Base-by-base conservation (phyloP, 2,329 filamentous ascomycete genomes). In the Penicillium sp. region DNA sequence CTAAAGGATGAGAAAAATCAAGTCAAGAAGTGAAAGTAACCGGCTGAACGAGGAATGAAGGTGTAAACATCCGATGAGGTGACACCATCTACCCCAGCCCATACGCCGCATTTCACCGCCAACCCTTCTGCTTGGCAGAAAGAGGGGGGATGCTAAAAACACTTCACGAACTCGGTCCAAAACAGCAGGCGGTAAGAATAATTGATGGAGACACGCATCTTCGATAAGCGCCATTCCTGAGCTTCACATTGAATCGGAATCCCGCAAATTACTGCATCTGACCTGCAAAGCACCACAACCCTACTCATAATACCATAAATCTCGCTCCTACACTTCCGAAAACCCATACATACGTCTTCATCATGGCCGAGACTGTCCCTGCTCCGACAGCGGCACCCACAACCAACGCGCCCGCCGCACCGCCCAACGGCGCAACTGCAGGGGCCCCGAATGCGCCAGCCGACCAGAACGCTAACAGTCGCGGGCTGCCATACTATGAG, bases 401-500 rank as follows among this genome's bases (percentile, higher is more conserved):
- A 23, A 59, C 57, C 42, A 55, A 61, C 51, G 53, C 61, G 47
- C 60, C 62, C 33, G 37, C 56, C 6, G 45, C 61, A 52, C 59
- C 63, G 31, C 43, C 53, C 56, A 55, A 60, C 28, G 55, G 61
- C 52, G 55, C 57, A 58, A 58, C 62, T 34, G 55, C 59, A 54
- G 51, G 54, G 54, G 57, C 59, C 26, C 50, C 64, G 39, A 64
- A 64, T 53, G 59, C 60, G 53, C 52, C 62, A 14, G 55, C 64
- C 7, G 66, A 71, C 7, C 65, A 66, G 52, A 63, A 66, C 40
- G 56, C 60, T 13, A 58, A 61, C 6, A 76, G 71, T 58, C 76
- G 78, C 55, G 78, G 78, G 23, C 63, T 80, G 48, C 86, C 87
- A 16, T 91, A 88, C 75, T 91, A 91, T 72, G 88, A 91, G 71